phyloP scores from a whole-genome alignment of 805 yeast species.

The Candida sithepensis region DNA sequence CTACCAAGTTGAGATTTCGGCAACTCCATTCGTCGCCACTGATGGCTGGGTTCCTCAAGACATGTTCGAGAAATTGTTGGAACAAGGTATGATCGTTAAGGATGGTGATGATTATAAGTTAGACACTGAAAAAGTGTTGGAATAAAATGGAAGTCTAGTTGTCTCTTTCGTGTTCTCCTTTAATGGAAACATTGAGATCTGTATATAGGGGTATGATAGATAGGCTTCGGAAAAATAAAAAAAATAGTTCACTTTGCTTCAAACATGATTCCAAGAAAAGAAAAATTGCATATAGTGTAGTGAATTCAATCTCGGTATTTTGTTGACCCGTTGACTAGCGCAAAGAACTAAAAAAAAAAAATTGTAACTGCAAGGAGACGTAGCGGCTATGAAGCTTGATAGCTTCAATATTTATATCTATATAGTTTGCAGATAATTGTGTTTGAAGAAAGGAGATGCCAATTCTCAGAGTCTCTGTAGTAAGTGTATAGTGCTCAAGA shows the following conservation, averaged over 20 bases:
- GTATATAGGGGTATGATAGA: not conserved
- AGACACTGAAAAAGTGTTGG: constrained; percentile 27
- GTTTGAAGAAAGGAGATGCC: too few relatives aligned
- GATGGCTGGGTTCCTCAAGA: constrained; percentile 97
- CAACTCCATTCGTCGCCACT: constrained; percentile 82
- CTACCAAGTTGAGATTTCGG: constrained; percentile 64
- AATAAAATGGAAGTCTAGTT: constrained; percentile 1
- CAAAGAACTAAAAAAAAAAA: too few relatives aligned
- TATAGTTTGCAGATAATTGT: too few relatives aligned
- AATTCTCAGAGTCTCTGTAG: too few relatives aligned
- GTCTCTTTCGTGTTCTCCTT: too few relatives aligned
- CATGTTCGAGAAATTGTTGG: constrained; percentile 69
- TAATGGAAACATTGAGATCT: not conserved
- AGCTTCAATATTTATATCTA: too few relatives aligned
- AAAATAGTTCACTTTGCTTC: too few relatives aligned
- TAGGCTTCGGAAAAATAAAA: not conserved
- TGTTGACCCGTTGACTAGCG: too few relatives aligned
- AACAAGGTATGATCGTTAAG: constrained; percentile 64
- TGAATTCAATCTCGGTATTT: not conserved
- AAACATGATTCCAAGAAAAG: too few relatives aligned
- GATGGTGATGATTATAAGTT: constrained; percentile 44
- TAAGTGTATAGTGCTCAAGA: too few relatives aligned
- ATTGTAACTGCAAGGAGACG: too few relatives aligned
- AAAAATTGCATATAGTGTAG: not conserved
- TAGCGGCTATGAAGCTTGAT: too few relatives aligned